A percentile compares a stretch with the other conserved stretches of the same genome.
These are phyloP conservation scores for Chaetomium fimeti DNA, from an alignment of 495 filamentous ascomycete species.

Conservation along the genomic window DNA sequence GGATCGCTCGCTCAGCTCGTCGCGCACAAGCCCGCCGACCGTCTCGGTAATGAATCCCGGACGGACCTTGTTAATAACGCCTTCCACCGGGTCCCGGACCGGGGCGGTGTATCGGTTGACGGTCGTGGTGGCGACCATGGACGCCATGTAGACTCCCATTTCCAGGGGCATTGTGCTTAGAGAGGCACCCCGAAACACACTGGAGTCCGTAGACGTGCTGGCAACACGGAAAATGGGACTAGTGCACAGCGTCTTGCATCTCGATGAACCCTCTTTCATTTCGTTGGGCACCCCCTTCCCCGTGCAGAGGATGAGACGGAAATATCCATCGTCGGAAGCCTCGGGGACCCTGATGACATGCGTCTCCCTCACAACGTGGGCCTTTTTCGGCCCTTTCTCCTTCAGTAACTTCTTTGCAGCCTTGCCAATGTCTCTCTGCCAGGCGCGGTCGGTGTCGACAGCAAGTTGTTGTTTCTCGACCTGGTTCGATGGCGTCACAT, in stretches of 20 bases:
- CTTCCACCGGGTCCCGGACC: constrained; percentile 42
- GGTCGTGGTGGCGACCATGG: constrained; percentile 51
- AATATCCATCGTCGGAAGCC: constrained; percentile 63
- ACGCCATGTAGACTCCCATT: constrained; percentile 57
- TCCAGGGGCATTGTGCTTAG: constrained; percentile 64
- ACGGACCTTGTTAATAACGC: constrained; percentile 43
- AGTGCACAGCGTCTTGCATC: constrained; percentile 56
- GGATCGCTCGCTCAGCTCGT: constrained; percentile 20
- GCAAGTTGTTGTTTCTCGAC: constrained; percentile 47
- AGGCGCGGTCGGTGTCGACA: constrained; percentile 56
- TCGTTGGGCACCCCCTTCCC: constrained; percentile 41
- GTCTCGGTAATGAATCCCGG: constrained; percentile 47
- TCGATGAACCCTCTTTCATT: constrained; percentile 7
- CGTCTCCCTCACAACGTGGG: constrained; percentile 58
- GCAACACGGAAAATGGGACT: constrained; percentile 65
- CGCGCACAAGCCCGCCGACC: constrained; percentile 45
- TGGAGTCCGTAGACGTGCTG: constrained; percentile 57
- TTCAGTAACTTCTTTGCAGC: constrained; percentile 52
- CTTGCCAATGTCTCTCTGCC: constrained; percentile 64
- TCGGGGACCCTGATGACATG: constrained; percentile 62
- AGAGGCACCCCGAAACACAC: constrained; percentile 61
- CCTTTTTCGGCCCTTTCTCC: constrained; percentile 42
- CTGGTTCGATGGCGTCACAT: constrained; percentile 60
- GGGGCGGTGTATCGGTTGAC: constrained; percentile 52
- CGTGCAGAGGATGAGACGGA: constrained; percentile 60